phyloP scores from a whole-genome alignment of 345 rosid genomes.

The Lenwebbia sp. region DNA sequence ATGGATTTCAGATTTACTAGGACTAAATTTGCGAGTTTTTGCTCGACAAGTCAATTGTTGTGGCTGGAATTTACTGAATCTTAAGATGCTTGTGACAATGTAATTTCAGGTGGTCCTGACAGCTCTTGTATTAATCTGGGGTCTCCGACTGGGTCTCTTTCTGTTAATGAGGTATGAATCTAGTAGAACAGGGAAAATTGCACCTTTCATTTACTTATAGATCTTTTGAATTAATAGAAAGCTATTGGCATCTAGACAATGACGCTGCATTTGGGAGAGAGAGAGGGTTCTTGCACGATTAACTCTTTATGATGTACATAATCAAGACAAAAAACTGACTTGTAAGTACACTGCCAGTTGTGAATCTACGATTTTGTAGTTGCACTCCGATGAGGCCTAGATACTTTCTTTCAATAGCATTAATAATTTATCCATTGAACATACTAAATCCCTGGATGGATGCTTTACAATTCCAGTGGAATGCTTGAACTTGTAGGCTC shows the following conservation, averaged over 20 bases:
- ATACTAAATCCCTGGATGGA: background rate
- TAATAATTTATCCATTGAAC: background rate
- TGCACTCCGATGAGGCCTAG: background rate
- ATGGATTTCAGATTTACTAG: background rate
- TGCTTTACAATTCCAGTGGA: background rate
- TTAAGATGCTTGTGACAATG: background rate
- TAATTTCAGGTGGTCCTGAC: slow-evolving; percentile 62
- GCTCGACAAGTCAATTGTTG: background rate
- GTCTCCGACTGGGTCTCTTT: slow-evolving; percentile 73
- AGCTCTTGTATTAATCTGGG: slow-evolving; percentile 61
- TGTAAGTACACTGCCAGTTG: background rate
- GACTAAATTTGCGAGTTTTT: background rate
- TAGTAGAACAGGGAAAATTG: background rate
- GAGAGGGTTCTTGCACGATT: background rate
- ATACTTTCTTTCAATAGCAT: background rate
- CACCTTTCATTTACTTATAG: background rate
- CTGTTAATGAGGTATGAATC: slow-evolving; percentile 59
- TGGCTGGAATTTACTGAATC: background rate
- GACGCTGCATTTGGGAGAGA: background rate
- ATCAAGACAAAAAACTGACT: background rate
- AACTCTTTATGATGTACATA: background rate
- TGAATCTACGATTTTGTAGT: background rate
- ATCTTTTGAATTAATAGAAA: background rate
- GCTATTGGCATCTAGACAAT: background rate
- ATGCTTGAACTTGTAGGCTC: background rate